Evolutionary conservation across 306 rosid species (phyloP).

Genomic region (Cicer chorassanicum): DNA sequence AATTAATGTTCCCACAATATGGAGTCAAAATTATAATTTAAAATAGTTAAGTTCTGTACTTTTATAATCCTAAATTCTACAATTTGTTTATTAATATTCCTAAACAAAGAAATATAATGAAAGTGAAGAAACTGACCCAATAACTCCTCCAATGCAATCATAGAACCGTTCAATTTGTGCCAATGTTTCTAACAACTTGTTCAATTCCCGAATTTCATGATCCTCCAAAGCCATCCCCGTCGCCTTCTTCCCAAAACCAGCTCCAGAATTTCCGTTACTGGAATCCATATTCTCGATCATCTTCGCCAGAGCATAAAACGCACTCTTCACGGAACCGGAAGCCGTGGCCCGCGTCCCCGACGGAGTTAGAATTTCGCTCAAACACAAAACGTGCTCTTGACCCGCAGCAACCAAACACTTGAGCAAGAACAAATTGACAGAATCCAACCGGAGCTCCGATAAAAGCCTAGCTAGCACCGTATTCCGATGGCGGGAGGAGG

Average conservation of each 20-base stretch:
- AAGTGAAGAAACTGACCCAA: constrained; percentile 67
- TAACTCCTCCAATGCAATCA: constrained; percentile 93
- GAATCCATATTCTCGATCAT: constrained; percentile 78
- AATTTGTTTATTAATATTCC: neutral
- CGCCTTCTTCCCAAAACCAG: constrained; percentile 45
- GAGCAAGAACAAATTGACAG: constrained; percentile 56
- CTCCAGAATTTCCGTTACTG: constrained; percentile 41
- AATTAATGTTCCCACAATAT: neutral
- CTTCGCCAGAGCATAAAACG: constrained; percentile 68
- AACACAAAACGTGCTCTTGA: constrained; percentile 73
- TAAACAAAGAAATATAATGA: neutral
- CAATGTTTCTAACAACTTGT: constrained; percentile 63
- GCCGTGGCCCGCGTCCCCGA: constrained; percentile 33
- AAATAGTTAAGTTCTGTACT: neutral
- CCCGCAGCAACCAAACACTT: constrained; percentile 89
- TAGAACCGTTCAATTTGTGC: constrained; percentile 78
- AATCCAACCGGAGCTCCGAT: constrained; percentile 47
- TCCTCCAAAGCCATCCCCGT: constrained; percentile 54
- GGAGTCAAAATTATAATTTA: neutral
- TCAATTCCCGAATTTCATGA: constrained; percentile 65
- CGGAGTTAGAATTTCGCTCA: constrained; percentile 43
- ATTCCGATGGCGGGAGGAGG: constrained; percentile 43
- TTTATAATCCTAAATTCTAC: neutral
- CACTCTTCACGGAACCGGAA: constrained; percentile 64
- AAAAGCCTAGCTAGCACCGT: constrained; percentile 49